These are phyloP conservation scores for Pulveroboletus ravenelii DNA, from an alignment of 768 basidiomycete genomes.

Conservation along the genomic window DNA sequence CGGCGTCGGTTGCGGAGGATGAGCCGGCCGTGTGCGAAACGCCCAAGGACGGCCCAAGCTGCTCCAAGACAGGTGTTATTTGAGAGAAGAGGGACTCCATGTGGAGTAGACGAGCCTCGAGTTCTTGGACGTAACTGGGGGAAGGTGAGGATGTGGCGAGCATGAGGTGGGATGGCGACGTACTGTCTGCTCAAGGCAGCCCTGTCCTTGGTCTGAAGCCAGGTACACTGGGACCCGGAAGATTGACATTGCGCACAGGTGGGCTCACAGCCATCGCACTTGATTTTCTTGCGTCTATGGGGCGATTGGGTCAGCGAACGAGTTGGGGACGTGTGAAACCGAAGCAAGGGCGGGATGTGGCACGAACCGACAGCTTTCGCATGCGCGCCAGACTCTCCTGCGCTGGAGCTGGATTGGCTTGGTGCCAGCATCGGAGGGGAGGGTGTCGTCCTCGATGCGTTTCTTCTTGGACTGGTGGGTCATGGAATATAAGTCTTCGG, in stretches of 20 bases:
- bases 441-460: constrained; percentile 53
- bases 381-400: constrained; percentile 81
- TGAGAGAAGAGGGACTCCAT: constrained; percentile 86
- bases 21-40: constrained; percentile 35
- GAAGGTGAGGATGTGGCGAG: constrained; percentile 14
- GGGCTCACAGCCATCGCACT: constrained; percentile 85
- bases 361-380: constrained; percentile 80
- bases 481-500: constrained; percentile 46
- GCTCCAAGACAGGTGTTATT: constrained; percentile 73
- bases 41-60: constrained; percentile 55
- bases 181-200: constrained; percentile 88
- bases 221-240: constrained; percentile 76
- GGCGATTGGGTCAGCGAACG: constrained; percentile 15
- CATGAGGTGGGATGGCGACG: constrained; percentile 27
- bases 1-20: constrained; percentile 17
- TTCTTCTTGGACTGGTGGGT: constrained; percentile 73
- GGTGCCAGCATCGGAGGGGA: constrained; percentile 49
- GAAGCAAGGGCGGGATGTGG: constrained; percentile 8
- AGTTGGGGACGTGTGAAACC: constrained; percentile 12
- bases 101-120: constrained; percentile 80
- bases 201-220: constrained; percentile 89
- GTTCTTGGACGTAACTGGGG: constrained; percentile 82
- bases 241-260: constrained; percentile 77
- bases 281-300: constrained; percentile 84
- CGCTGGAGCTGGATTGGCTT: constrained; percentile 79